Evolutionary conservation across 1,284 basidiomycete genomes (phyloP).

Genomic region (Ceraceosorus guamensis): DNA sequence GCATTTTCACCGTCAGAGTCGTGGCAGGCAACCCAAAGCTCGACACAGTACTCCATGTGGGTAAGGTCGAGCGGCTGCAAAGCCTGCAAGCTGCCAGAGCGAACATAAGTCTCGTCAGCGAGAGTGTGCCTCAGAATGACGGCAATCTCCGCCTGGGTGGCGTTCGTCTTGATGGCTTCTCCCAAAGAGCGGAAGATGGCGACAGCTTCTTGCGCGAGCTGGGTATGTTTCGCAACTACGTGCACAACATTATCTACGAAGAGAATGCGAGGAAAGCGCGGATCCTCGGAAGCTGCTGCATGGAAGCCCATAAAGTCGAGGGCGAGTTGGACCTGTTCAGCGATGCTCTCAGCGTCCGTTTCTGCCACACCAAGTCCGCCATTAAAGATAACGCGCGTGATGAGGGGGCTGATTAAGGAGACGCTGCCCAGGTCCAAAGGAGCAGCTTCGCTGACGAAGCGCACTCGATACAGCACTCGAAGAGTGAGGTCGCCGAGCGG

Average conservation of each 20-base stretch:
- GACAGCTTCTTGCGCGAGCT: constrained; percentile 77
- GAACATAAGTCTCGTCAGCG: constrained; percentile 78
- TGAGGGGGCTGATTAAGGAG: constrained; percentile 70
- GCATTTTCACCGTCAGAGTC: constrained; percentile 89
- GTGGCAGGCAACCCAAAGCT: constrained; percentile 81
- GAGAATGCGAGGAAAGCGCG: constrained; percentile 33
- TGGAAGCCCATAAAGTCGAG: constrained; percentile 83
- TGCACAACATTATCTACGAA: constrained; percentile 67
- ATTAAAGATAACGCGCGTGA: constrained; percentile 62
- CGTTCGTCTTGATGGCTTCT: constrained; percentile 67
- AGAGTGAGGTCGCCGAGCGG: constrained; percentile 59
- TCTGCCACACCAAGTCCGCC: constrained; percentile 61
- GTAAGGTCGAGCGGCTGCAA: constrained; percentile 90
- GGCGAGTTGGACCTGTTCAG: constrained; percentile 80
- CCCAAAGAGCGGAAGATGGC: constrained; percentile 75
- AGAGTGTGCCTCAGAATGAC: constrained; percentile 67
- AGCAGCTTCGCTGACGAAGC: constrained; percentile 70
- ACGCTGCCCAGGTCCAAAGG: constrained; percentile 80
- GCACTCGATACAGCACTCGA: constrained; percentile 78
- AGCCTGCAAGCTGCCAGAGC: constrained; percentile 83
- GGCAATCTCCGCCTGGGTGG: constrained; percentile 60
- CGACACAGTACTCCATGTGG: constrained; percentile 82
- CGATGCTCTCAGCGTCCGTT: constrained; percentile 59
- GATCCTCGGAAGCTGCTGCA: constrained; percentile 65
- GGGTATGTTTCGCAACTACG: constrained; percentile 69